Percentiles rank a stretch among this genome's conserved stretches.
Conservation (phyloP, 2,329 filamentous ascomycete genomes). For the Alternaria dauci region DNA sequence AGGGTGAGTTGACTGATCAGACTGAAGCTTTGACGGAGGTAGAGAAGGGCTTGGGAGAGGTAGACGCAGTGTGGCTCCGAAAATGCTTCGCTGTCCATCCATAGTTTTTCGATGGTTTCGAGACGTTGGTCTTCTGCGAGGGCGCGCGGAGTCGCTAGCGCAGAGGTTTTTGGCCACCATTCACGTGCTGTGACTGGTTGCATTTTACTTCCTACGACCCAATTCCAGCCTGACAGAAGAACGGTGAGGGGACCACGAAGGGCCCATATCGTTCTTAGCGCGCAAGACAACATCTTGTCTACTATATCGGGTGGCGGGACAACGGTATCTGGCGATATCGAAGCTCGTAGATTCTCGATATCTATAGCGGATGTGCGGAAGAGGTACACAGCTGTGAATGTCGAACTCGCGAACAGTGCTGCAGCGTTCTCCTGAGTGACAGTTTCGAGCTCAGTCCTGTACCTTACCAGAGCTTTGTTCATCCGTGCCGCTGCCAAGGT, state of each 20-base stretch:
- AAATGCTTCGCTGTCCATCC: slow-evolving; percentile 28
- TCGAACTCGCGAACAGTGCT: slow-evolving; percentile 50
- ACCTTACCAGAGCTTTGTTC: slow-evolving; percentile 44
- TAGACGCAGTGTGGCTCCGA: slow-evolving; percentile 22
- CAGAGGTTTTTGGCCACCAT: slow-evolving; percentile 44
- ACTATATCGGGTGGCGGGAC: slow-evolving; percentile 31
- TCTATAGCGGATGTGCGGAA: slow-evolving; percentile 46
- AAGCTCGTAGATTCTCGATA: slow-evolving; percentile 39
- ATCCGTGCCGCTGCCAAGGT: slow-evolving; percentile 43
- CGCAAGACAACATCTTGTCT: slow-evolving; percentile 39
- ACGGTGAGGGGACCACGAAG: slow-evolving; percentile 44
- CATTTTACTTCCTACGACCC: slow-evolving; percentile 41
- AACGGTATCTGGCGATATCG: slow-evolving; percentile 28
- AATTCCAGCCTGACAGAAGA: slow-evolving; percentile 43
- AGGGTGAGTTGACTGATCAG: slow-evolving; percentile 44
- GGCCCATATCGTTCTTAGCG: slow-evolving; percentile 38
- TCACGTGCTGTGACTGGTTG: slow-evolving; percentile 36
- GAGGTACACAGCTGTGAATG: slow-evolving; percentile 46
- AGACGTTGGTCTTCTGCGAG: slow-evolving; percentile 41
- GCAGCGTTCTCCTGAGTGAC: slow-evolving; percentile 54
- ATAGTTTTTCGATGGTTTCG: slow-evolving; percentile 34
- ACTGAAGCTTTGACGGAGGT: slow-evolving; percentile 41
- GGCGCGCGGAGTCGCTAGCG: slow-evolving; percentile 36
- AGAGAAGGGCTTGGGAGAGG: slow-evolving; percentile 34
- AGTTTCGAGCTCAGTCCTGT: slow-evolving; percentile 40